A percentile compares a stretch with the other conserved stretches of the same genome.
Evolutionary conservation across 306 rosid genomes (phyloP).

Genomic region (Clitoria ternatea): DNA sequence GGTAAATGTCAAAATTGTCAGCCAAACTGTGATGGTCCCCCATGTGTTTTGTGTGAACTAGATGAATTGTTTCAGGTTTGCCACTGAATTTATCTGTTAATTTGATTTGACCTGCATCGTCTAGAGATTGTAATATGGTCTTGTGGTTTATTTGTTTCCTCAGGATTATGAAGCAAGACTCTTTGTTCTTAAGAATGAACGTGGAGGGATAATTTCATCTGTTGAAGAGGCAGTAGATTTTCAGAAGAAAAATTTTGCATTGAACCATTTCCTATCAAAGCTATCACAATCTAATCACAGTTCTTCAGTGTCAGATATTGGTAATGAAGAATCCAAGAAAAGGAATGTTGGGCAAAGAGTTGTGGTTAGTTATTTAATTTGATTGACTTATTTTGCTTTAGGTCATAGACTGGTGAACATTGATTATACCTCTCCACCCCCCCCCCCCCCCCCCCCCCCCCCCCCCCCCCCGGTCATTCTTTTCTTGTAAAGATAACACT

Average conservation of each 20-base stretch:
- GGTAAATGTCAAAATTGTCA: constrained; percentile 82
- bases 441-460: not conserved
- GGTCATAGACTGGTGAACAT: constrained; percentile 7
- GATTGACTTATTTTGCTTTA: constrained; percentile 1
- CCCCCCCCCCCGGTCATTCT: not conserved
- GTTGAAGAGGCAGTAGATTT: constrained; percentile 90
- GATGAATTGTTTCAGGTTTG: constrained; percentile 85
- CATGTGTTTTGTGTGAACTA: constrained; percentile 76
- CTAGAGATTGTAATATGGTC: not conserved
- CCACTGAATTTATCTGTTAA: constrained; percentile 19
- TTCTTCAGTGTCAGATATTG: constrained; percentile 33
- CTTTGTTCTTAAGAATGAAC: constrained; percentile 63
- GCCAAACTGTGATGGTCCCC: constrained; percentile 68
- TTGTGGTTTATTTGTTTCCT: constrained; percentile 24
- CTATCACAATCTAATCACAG: constrained; percentile 53
- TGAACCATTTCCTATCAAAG: constrained; percentile 73
- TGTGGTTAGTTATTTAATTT: constrained; percentile 60
- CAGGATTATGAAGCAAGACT: constrained; percentile 91
- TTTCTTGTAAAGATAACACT: not conserved
- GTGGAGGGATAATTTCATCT: constrained; percentile 69
- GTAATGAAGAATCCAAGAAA: constrained; percentile 53
- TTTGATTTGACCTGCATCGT: constrained; percentile 18
- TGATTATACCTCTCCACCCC: constrained; percentile 6
- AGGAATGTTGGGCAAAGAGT: constrained; percentile 88
- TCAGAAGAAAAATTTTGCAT: constrained; percentile 72